Conservation (phyloP, 1,284 basidiomycete genomes). For the Sparassis latifolia region DNA sequence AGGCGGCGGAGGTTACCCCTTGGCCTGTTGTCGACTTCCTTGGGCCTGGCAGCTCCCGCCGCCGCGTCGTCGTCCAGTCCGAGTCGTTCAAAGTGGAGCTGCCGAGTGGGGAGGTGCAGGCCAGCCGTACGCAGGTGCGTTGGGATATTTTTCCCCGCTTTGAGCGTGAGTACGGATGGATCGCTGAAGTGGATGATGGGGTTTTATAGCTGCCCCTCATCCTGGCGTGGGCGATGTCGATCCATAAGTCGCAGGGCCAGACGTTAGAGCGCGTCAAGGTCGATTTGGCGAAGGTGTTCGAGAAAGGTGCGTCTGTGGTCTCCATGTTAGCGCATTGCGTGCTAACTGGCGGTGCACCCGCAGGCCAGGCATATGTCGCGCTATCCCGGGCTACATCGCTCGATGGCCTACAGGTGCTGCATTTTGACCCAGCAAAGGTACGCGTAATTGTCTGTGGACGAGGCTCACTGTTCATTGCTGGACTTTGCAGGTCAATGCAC, state of each 20-base stretch:
- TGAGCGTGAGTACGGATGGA: slow-evolving; percentile 10
- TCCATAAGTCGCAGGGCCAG: slow-evolving; percentile 92
- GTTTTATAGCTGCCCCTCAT: slow-evolving; percentile 65
- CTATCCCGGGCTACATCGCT: slow-evolving; percentile 64
- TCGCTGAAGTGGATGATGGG: background rate
- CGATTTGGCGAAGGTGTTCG: slow-evolving; percentile 77
- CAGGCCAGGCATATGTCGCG: slow-evolving; percentile 48
- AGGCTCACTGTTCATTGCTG: slow-evolving; percentile 10
- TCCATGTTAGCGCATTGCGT: too few species aligned
- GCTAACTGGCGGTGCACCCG: too few species aligned
- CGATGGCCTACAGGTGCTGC: slow-evolving; percentile 56
- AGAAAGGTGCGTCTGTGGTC: slow-evolving; percentile 57
- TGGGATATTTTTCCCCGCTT: slow-evolving; percentile 12
- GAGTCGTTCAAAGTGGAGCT: slow-evolving; percentile 85
- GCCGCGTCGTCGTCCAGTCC: slow-evolving; percentile 42
- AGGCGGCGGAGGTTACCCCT: slow-evolving; percentile 7
- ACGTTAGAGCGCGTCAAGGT: slow-evolving; percentile 84
- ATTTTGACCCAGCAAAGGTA: slow-evolving; percentile 47
- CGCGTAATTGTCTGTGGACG: slow-evolving; percentile 10
- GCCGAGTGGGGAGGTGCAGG: slow-evolving; percentile 77
- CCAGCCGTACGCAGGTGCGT: slow-evolving; percentile 60
- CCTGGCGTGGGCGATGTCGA: slow-evolving; percentile 88
- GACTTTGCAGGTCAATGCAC: slow-evolving; percentile 28
- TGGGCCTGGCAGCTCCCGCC: slow-evolving; percentile 30
- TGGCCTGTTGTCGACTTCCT: slow-evolving; percentile 32